These are phyloP conservation scores for Psidium friedrichsthalianum DNA, from an alignment of 345 rosid species.

Conservation along the genomic window DNA sequence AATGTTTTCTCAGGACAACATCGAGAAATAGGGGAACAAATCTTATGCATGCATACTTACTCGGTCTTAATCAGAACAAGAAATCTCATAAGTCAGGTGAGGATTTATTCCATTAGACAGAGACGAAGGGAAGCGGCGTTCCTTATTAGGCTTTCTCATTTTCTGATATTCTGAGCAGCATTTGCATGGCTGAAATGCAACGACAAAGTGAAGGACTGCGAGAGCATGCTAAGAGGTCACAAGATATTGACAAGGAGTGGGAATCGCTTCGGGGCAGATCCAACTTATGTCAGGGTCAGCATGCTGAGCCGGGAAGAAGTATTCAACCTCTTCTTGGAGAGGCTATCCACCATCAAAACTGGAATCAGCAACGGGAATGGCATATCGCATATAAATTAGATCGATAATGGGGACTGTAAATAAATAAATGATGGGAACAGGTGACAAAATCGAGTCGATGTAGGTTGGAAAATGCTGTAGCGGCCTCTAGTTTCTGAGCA, in stretches of 20 bases:
- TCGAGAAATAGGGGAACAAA: neutral
- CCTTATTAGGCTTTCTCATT: neutral
- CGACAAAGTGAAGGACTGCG: conserved; percentile 30
- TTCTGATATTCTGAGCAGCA: conserved; percentile 18
- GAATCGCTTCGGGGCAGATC: conserved; percentile 37
- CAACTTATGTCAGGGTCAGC: conserved; percentile 47
- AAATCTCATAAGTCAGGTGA: neutral
- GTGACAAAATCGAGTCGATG: neutral
- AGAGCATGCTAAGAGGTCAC: conserved; percentile 25
- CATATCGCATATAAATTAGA: neutral
- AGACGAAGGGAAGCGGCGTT: neutral
- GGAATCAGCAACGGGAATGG: neutral
- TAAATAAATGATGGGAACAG: neutral
- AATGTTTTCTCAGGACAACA: neutral
- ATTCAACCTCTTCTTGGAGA: conserved; percentile 47
- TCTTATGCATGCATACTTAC: neutral
- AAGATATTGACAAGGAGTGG: conserved; percentile 55
- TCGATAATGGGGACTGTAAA: neutral
- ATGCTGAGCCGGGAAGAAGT: conserved; percentile 56
- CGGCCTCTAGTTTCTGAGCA: neutral
- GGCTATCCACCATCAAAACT: conserved; percentile 35
- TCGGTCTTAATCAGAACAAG: neutral
- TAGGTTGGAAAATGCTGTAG: neutral
- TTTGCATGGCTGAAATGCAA: conserved; percentile 81
- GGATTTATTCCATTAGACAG: neutral